These are phyloP conservation scores for Pseudonectria buxi DNA, from an alignment of 2,329 filamentous ascomycete genomes.

Conservation along the genomic window DNA sequence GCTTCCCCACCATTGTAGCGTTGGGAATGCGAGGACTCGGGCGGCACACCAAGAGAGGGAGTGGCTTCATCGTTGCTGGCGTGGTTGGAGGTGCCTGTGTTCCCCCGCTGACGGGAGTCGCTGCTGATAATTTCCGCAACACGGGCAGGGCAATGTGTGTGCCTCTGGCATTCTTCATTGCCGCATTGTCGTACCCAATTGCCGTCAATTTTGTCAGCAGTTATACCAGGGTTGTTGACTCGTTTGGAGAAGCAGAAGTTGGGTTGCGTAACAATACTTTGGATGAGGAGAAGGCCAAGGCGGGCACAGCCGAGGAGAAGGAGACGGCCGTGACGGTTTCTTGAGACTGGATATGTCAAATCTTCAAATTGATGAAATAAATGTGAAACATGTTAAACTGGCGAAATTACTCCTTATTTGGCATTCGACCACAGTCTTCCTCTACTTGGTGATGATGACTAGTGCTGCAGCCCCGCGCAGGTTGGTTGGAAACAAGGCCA, in stretches of 20 bases:
- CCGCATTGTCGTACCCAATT: constrained; percentile 49
- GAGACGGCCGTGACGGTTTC: constrained; percentile 2
- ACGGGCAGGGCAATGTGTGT: constrained; percentile 61
- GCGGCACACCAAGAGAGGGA: constrained; percentile 69
- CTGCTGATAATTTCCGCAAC: constrained; percentile 51
- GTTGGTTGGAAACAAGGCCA: too few relatives aligned
- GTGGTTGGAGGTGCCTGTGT: constrained; percentile 68
- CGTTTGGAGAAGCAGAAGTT: constrained; percentile 40
- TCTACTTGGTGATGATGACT: too few relatives aligned
- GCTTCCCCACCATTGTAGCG: constrained; percentile 76
- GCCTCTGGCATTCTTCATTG: constrained; percentile 53
- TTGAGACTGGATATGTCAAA: neutral
- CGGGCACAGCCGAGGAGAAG: constrained; percentile 9
- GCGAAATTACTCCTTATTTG: too few relatives aligned
- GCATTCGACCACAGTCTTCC: too few relatives aligned
- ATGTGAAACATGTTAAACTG: too few relatives aligned
- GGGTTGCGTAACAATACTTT: constrained; percentile 27
- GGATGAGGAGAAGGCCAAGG: constrained; percentile 23
- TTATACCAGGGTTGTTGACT: constrained; percentile 58
- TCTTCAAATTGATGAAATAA: too few relatives aligned
- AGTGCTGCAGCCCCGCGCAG: too few relatives aligned
- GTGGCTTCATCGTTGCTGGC: constrained; percentile 61
- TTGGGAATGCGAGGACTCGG: constrained; percentile 70
- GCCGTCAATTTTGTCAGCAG: constrained; percentile 60
- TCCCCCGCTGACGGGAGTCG: constrained; percentile 63